A percentile compares a stretch with the other conserved stretches of the same genome.
phyloP scores from a whole-genome alignment of 2,329 filamentous ascomycete species.

The Phaeosphaeria sp. region DNA sequence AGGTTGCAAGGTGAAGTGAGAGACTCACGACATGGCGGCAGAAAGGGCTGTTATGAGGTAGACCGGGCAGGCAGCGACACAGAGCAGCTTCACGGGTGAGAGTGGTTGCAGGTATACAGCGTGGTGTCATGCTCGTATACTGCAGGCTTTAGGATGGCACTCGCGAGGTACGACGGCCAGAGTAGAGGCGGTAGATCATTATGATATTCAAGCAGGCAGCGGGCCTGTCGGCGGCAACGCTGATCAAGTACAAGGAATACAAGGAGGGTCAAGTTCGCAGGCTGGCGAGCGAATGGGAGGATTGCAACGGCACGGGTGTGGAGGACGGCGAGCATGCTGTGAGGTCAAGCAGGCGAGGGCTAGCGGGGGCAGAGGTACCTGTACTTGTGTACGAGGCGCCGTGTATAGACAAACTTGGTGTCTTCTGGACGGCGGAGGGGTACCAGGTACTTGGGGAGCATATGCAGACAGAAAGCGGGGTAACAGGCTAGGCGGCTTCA shows the following conservation, averaged over 20 bases:
- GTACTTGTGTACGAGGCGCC: conserved; percentile 24
- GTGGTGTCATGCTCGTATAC: conserved; percentile 45
- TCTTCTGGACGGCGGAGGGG: conserved; percentile 16
- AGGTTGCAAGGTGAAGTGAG: conserved; percentile 18
- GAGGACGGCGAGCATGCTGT: conserved; percentile 40
- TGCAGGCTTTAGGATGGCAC: conserved; percentile 33
- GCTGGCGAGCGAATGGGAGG: conserved; percentile 44
- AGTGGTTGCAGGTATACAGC: conserved; percentile 28
- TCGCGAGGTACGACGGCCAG: conserved; percentile 40
- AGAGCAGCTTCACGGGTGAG: conserved; percentile 39
- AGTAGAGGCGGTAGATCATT: conserved; percentile 44
- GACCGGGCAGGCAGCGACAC: conserved; percentile 29
- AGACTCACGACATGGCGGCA: conserved; percentile 49
- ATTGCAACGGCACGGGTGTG: conserved; percentile 31
- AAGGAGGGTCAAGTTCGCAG: conserved; percentile 45
- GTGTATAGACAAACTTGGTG: not conserved
- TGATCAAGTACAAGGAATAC: conserved; percentile 51
- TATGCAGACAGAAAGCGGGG: conserved; percentile 46
- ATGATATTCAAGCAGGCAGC: conserved; percentile 48
- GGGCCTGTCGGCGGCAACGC: conserved; percentile 40
- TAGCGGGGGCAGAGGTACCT: conserved; percentile 38
- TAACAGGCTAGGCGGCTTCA: conserved; percentile 47
- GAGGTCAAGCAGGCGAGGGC: conserved; percentile 39
- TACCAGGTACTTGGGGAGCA: conserved; percentile 34
- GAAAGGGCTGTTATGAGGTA: conserved; percentile 26